phyloP scores from a whole-genome alignment of 2,329 filamentous ascomycete species.

The Colletotrichum falcatum region DNA sequence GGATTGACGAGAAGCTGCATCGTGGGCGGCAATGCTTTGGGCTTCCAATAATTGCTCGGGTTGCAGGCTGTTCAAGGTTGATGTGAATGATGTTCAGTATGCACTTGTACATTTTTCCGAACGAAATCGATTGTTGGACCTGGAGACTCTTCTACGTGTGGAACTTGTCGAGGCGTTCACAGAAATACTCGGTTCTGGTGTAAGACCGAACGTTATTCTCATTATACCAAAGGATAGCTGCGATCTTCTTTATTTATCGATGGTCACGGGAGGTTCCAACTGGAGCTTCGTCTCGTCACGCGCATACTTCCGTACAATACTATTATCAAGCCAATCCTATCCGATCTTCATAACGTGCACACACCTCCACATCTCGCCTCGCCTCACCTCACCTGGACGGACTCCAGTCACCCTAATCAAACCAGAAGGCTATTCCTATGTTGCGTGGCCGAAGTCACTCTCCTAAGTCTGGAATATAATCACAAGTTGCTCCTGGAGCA shows the following conservation, averaged over 20 bases:
- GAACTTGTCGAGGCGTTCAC: background rate
- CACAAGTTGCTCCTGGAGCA: background rate
- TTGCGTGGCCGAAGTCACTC: background rate
- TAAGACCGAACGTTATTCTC: background rate
- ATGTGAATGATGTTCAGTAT: too few species aligned
- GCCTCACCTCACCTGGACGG: constrained; percentile 19
- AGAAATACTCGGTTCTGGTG: background rate
- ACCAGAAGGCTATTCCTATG: background rate
- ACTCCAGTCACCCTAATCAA: constrained; percentile 11
- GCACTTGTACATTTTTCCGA: background rate
- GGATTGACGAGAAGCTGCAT: background rate
- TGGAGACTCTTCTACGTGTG: background rate
- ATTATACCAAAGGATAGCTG: background rate
- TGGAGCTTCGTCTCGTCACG: background rate
- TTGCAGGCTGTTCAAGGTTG: background rate
- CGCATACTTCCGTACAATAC: background rate
- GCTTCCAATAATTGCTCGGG: background rate
- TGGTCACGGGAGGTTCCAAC: background rate
- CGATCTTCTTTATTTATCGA: background rate
- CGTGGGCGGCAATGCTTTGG: background rate
- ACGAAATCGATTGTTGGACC: background rate
- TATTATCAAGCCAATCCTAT: too few species aligned
- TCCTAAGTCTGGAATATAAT: constrained; percentile 10
- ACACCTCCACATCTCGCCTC: constrained; percentile 13
- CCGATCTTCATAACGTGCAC: background rate